Evolutionary conservation across 2,329 filamentous ascomycete species (phyloP), one percentile per base, ranked within the genome.

Genomic region (Fusarium sp.): DNA sequence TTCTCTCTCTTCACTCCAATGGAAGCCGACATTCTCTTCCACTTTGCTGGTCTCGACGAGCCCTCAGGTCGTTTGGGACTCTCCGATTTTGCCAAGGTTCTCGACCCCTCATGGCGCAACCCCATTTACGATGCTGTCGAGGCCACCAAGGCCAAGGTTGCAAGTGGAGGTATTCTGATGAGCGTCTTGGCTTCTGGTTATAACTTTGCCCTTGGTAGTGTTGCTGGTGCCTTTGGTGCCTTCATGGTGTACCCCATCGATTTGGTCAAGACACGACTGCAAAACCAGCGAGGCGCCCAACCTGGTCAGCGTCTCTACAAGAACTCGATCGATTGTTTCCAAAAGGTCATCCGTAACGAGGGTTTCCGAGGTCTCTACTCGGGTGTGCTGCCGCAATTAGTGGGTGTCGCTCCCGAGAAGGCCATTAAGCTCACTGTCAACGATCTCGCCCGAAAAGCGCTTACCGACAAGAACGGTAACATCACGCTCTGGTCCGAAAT

Each of bases 211-310:
- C 88, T 99, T 9, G 96, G 96, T 63, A 94, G 92, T 78, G 73
- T 97, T 73, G 96, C 96, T 10, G 96, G 96, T 81, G 96, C 96
- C 12, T 99, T 99, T 78, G 96, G 96, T 79, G 96, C 96, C 14
- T 98, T 99, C 80, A 98, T 99, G 93, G 96, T 99, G 56, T 99
- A 99, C 80, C 96, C 96, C 25, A 98, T 99, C 78, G 96, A 99
- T 83, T 84, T 99, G 66, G 96, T 99, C 80, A 99, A 99, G 88
- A 99, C 96, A 2, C 90, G 96, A 66, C 92, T 99, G 90, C 96
- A 99, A 82, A 99, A 99, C 84, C 96, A 99, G 85, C 89, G 96
- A 72, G 90, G 89, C 54, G 89, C 88, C 7, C 89, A 91, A 53
- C 93, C 94, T 1, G 96, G 96, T 60, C 91, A 97, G 80, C 86